Evolutionary conservation across 2,329 filamentous ascomycete species (phyloP).

Genomic region (Microsporum canis): DNA sequence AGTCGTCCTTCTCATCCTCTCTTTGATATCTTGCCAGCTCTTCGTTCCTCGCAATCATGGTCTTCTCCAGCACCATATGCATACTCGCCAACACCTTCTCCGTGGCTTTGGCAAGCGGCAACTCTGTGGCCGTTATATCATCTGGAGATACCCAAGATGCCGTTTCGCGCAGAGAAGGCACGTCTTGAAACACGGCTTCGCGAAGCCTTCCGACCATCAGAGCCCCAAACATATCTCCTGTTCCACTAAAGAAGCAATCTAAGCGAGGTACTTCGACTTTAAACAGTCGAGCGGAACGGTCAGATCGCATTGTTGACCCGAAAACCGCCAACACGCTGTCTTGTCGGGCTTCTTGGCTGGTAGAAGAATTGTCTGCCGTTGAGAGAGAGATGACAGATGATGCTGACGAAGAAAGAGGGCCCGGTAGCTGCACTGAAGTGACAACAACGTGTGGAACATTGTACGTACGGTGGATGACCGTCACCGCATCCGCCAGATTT

Average conservation of each 20-base stretch:
- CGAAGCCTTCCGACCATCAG: slow-evolving; percentile 78
- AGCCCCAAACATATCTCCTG: slow-evolving; percentile 96
- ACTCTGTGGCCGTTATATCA: slow-evolving; percentile 52
- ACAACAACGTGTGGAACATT: slow-evolving; percentile 80
- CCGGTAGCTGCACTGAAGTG: slow-evolving; percentile 67
- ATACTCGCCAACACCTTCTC: slow-evolving; percentile 87
- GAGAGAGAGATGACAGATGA: slow-evolving; percentile 23
- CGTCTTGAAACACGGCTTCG: slow-evolving; percentile 58
- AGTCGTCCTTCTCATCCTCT: slow-evolving; percentile 15
- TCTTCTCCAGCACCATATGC: slow-evolving; percentile 68
- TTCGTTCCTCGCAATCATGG: slow-evolving; percentile 53
- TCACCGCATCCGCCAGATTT: slow-evolving; percentile 62
- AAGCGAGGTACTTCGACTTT: slow-evolving; percentile 75
- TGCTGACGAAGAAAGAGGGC: slow-evolving; percentile 38
- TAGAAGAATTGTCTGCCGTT: slow-evolving; percentile 10
- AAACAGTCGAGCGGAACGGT: slow-evolving; percentile 67
- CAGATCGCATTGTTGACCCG: slow-evolving; percentile 58
- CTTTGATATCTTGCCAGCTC: slow-evolving; percentile 41
- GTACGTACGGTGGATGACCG: slow-evolving; percentile 63
- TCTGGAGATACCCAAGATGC: slow-evolving; percentile 69
- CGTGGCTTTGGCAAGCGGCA: slow-evolving; percentile 72
- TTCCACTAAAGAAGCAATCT: slow-evolving; percentile 90
- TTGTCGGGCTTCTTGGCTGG: slow-evolving; percentile 27
- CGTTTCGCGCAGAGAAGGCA: slow-evolving; percentile 40
- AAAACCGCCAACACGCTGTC: slow-evolving; percentile 53